Percentiles rank a stretch among this genome's conserved stretches.
phyloP scores from a whole-genome alignment of 2,329 filamentous ascomycete species.

The Zymoseptoria passerinii region DNA sequence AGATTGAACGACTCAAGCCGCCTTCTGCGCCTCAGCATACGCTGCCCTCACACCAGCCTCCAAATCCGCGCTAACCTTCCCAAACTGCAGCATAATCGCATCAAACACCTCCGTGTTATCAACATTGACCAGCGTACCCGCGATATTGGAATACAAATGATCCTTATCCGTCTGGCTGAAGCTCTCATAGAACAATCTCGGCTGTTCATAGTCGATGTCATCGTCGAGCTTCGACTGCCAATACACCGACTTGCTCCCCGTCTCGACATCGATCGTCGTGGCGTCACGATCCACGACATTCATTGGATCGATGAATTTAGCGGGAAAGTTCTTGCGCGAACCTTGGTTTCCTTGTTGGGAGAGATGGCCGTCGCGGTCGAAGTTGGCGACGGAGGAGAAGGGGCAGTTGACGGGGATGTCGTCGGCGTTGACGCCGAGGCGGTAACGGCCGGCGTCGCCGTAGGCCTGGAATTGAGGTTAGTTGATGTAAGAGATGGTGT shows the following conservation, averaged over 20 bases:
- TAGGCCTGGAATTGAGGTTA: constrained; percentile 27
- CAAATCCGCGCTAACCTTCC: constrained; percentile 10
- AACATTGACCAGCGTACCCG: constrained; percentile 24
- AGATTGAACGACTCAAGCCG: neutral
- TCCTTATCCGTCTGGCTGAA: constrained; percentile 20
- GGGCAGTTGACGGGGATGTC: constrained; percentile 44
- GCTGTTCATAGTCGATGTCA: constrained; percentile 25
- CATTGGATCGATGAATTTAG: constrained; percentile 21
- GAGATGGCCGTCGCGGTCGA: constrained; percentile 26
- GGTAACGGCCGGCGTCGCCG: constrained; percentile 41
- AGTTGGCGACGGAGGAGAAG: constrained; percentile 28
- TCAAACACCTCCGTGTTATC: constrained; percentile 20
- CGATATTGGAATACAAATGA: constrained; percentile 24
- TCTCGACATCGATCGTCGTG: constrained; percentile 17
- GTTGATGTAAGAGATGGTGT: neutral
- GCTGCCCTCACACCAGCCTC: constrained; percentile 12
- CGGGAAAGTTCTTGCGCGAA: constrained; percentile 21
- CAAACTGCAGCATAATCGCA: constrained; percentile 19
- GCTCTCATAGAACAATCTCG: constrained; percentile 21
- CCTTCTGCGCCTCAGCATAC: constrained; percentile 4
- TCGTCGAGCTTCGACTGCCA: constrained; percentile 20
- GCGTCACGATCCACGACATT: constrained; percentile 19
- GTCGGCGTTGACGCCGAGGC: constrained; percentile 46
- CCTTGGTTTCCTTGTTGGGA: constrained; percentile 19
- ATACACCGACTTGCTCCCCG: constrained; percentile 16